phyloP scores from a whole-genome alignment of 2,329 filamentous ascomycete genomes.

The Ceratocystis variospora region DNA sequence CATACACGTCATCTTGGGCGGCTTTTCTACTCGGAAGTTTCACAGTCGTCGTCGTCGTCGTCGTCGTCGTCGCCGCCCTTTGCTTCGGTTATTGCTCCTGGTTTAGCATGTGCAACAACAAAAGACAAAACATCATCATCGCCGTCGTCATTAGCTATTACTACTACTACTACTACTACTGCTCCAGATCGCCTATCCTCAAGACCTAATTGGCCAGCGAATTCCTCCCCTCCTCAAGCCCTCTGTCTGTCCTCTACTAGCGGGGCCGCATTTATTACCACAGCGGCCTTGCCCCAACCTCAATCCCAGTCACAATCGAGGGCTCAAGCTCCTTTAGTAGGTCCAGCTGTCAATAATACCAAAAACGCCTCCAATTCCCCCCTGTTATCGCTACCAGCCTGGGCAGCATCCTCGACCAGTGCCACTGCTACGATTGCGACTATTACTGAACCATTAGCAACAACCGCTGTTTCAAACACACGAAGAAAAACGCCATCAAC shows the following conservation, averaged over 20 bases:
- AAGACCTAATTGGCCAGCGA: background rate
- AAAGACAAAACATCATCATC: background rate
- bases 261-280: background rate
- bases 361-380: background rate
- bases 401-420: background rate
- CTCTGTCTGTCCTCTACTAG: background rate
- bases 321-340: slow-evolving; percentile 9
- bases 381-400: background rate
- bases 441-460: background rate
- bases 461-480: background rate
- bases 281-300: background rate
- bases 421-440: background rate
- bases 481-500: background rate
- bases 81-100: background rate
- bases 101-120: background rate
- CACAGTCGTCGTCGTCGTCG: background rate
- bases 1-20: slow-evolving; percentile 1
- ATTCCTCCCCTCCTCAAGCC: background rate
- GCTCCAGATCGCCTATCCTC: background rate
- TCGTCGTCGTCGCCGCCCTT: background rate
- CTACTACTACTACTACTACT: too few relatives aligned
- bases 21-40: background rate
- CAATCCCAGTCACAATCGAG: background rate
- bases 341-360: background rate
- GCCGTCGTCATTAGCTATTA: background rate